Evolutionary conservation across 805 yeast genomes (phyloP), one percentile per base, ranked within the genome.

Genomic region (Sugiyamaella smithiae): DNA sequence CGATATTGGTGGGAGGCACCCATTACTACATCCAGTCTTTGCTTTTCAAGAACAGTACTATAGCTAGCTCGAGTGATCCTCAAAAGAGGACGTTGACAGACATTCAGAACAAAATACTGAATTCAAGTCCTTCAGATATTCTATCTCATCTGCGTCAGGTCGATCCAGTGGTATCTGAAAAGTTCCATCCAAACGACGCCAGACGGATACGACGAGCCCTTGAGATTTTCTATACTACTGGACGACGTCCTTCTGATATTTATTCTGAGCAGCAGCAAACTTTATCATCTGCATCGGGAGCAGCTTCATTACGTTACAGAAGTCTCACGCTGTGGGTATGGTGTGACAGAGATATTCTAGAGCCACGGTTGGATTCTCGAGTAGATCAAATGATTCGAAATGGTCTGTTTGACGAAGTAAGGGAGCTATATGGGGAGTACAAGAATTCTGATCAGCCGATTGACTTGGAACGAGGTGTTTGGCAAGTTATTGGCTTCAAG

Each of bases 401-500:
- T 0, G 96, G 96, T 0, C 91, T 87, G 0, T 52, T 80, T 40
- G 72, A 73, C 1, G 99, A 93, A 65, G 77, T 93, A 12, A 60
- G 74, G 6, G 77, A 80, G 48, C 62, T 91, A 59, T 80, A 78
- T 61, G 60, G 66, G 0, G 69, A 76, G 41, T 56, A 68, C 4
- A 49, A 8, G 40, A 52, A 4, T 37, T 42, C 17, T 55, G 60
- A 0, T 62, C n/a, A 65, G 4, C 63, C 59, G 19, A 80, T 84
- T 7, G 81, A 75, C 50, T 67, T 79, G 49, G 84, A 85, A 46
- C 71, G 76, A 50, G 98, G 98, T 1, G 76, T 91, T 0, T 89
- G 89, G 89, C 98, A 93, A 67, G 96, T 87, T 1, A 87, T 91
- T 59, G 98, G 98, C 1, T 93, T 87, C 67, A 87, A 88, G 20